These are phyloP conservation scores for Lecanicillium sp. DNA, from an alignment of 2,329 filamentous ascomycete species.

Conservation along the genomic window DNA sequence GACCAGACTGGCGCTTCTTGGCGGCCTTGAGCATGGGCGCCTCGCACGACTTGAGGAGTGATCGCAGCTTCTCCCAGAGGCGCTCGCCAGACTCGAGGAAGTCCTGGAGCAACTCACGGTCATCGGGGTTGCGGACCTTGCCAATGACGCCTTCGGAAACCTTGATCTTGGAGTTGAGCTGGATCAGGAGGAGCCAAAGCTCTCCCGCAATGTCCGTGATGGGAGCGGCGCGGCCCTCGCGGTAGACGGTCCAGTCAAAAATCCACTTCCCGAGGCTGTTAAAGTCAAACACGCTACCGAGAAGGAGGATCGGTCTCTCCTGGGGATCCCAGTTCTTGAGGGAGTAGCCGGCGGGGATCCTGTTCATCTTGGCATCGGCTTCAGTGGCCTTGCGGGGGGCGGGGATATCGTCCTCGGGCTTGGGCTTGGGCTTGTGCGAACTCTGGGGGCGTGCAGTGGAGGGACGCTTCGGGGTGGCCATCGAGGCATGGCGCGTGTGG, in stretches of 20 bases:
- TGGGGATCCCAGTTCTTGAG: conserved; percentile 97
- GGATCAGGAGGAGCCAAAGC: conserved; percentile 90
- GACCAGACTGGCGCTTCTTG: conserved; percentile 60
- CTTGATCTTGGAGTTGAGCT: conserved; percentile 90
- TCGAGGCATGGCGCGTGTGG: conserved; percentile 42
- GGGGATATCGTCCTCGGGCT: conserved; percentile 26
- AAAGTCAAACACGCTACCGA: conserved; percentile 94
- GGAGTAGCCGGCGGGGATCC: conserved; percentile 84
- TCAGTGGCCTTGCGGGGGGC: conserved; percentile 47
- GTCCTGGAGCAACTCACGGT: conserved; percentile 76
- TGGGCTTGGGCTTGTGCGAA: conserved; percentile 31
- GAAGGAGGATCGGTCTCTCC: conserved; percentile 86
- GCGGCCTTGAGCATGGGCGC: conserved; percentile 89
- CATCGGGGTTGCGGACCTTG: conserved; percentile 66
- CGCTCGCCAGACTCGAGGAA: conserved; percentile 87
- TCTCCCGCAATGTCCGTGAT: conserved; percentile 90
- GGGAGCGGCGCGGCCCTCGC: conserved; percentile 72
- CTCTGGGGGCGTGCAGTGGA: conserved; percentile 45
- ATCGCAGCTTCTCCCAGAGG: conserved; percentile 77
- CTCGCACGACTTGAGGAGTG: conserved; percentile 85
- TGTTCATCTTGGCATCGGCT: conserved; percentile 55
- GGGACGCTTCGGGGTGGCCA: conserved; percentile 45
- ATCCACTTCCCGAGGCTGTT: conserved; percentile 99
- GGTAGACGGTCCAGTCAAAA: conserved; percentile 97
- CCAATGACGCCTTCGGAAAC: conserved; percentile 72